Conservation (phyloP, 1,139 yeast genomes). For the Yamadazyma friedrichii region DNA sequence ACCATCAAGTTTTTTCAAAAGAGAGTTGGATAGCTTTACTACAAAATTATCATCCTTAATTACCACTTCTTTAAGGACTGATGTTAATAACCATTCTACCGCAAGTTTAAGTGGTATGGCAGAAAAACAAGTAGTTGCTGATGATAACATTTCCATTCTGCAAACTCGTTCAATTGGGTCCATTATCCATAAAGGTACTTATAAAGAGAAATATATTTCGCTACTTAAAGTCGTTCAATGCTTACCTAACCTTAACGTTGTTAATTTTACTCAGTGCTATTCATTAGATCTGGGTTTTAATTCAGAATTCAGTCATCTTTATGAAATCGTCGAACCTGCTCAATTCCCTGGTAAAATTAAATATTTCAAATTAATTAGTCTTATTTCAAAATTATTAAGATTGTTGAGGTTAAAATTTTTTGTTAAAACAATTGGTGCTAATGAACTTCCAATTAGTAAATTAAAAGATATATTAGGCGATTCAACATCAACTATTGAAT, state of each 20-base stretch:
- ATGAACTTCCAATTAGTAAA: conserved; percentile 1
- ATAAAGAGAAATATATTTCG: conserved; percentile 29
- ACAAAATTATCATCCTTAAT: neutral
- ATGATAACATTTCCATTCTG: conserved; percentile 4
- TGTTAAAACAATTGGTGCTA: conserved; percentile 17
- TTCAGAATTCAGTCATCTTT: conserved; percentile 16
- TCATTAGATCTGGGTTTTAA: conserved; percentile 6
- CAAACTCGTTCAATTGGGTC: conserved; percentile 24
- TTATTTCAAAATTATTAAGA: conserved; percentile 19
- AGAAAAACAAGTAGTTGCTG: neutral
- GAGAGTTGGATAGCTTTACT: conserved; percentile 18
- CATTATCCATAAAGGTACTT: conserved; percentile 29
- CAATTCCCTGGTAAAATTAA: conserved; percentile 20
- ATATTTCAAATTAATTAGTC: conserved; percentile 18
- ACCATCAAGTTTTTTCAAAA: conserved; percentile 17
- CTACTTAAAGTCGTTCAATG: conserved; percentile 8
- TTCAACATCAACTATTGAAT: neutral
- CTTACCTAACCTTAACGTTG: conserved; percentile 9
- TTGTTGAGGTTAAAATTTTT: conserved; percentile 22
- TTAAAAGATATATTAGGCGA: conserved; percentile 5
- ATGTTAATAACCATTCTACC: neutral
- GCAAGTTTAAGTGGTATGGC: neutral
- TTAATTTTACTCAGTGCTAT: conserved; percentile 6
- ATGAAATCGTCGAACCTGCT: conserved; percentile 8
- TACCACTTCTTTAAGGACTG: neutral